Evolutionary conservation across 1,139 yeast genomes (phyloP).

Genomic region (Debaryomycetaceae sp.): DNA sequence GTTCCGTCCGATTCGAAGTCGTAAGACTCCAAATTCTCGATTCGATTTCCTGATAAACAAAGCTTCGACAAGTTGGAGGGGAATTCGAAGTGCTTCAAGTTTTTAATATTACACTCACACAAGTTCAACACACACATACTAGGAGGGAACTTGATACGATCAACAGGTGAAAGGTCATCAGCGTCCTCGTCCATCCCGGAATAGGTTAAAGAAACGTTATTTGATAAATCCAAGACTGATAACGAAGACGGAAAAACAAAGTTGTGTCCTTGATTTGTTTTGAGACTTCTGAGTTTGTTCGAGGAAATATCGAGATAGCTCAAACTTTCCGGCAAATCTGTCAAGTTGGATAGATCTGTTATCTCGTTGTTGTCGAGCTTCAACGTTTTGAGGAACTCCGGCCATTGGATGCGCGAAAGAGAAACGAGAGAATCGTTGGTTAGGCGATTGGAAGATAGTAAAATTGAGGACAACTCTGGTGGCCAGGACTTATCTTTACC

Average conservation of each 20-base stretch:
- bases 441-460: constrained; percentile 22
- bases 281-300: constrained; percentile 8
- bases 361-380: constrained; percentile 24
- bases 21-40: constrained; percentile 5
- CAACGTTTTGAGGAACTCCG: constrained; percentile 18
- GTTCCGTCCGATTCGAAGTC: constrained; percentile 2
- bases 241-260: constrained; percentile 23
- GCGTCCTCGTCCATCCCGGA: neutral
- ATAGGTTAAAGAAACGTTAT: constrained; percentile 4
- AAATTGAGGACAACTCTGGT: constrained; percentile 18
- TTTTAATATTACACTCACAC: constrained; percentile 18
- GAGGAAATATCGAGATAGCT: constrained; percentile 18
- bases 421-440: constrained; percentile 15
- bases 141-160: constrained; percentile 7
- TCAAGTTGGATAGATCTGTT: constrained; percentile 14
- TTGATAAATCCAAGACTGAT: constrained; percentile 18
- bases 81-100: constrained; percentile 18
- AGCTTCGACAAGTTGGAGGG: constrained; percentile 20
- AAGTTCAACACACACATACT: constrained; percentile 6
- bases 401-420: constrained; percentile 23
- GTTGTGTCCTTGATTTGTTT: constrained; percentile 4
- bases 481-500: constrained; percentile 28
- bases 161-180: neutral
- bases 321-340: constrained; percentile 20
- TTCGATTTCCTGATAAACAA: constrained; percentile 20